phyloP scores from a whole-genome alignment of 805 yeast genomes.

The Kuraishia floccosa region DNA sequence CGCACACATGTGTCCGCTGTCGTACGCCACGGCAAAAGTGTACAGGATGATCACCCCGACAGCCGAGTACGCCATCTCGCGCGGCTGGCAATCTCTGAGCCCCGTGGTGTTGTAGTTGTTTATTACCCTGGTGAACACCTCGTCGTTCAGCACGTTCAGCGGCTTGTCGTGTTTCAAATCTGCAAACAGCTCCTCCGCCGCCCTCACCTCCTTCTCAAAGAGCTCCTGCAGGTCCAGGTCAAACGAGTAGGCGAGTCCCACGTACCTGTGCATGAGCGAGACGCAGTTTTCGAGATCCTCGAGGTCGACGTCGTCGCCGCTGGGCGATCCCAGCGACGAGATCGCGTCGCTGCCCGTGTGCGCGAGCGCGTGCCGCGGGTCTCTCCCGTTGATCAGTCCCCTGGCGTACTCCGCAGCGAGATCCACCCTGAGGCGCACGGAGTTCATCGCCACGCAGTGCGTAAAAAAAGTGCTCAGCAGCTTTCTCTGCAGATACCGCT shows the following conservation, averaged over 20 bases:
- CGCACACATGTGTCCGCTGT: slow-evolving; percentile 5
- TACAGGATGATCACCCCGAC: slow-evolving; percentile 19
- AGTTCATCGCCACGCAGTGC: slow-evolving; percentile 27
- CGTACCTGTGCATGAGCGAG: slow-evolving; percentile 13
- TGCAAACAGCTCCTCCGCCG: slow-evolving; percentile 30
- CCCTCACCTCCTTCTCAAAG: slow-evolving; percentile 22
- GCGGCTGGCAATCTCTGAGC: slow-evolving; percentile 10
- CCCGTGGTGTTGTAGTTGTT: slow-evolving; percentile 24
- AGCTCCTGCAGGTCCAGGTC: slow-evolving; percentile 47
- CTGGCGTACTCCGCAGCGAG: neutral
- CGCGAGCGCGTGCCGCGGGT: too few relatives aligned
- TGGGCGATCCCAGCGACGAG: neutral
- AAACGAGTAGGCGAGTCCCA: slow-evolving; percentile 42
- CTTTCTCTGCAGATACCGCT: slow-evolving; percentile 50
- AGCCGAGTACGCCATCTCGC: slow-evolving; percentile 17
- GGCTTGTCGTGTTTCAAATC: slow-evolving; percentile 11
- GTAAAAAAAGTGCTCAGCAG: slow-evolving; percentile 55
- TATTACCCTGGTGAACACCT: slow-evolving; percentile 27
- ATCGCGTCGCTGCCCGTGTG: neutral
- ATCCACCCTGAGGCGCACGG: neutral
- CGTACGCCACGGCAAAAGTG: slow-evolving; percentile 11
- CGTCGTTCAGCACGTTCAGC: slow-evolving; percentile 19
- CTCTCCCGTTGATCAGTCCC: slow-evolving; percentile 10
- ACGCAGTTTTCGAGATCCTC: slow-evolving; percentile 7
- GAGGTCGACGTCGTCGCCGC: neutral